Percentiles rank a stretch among this genome's conserved stretches.
Conservation (phyloP, 768 basidiomycete species). For the Erythrobasidium yunnanense region DNA sequence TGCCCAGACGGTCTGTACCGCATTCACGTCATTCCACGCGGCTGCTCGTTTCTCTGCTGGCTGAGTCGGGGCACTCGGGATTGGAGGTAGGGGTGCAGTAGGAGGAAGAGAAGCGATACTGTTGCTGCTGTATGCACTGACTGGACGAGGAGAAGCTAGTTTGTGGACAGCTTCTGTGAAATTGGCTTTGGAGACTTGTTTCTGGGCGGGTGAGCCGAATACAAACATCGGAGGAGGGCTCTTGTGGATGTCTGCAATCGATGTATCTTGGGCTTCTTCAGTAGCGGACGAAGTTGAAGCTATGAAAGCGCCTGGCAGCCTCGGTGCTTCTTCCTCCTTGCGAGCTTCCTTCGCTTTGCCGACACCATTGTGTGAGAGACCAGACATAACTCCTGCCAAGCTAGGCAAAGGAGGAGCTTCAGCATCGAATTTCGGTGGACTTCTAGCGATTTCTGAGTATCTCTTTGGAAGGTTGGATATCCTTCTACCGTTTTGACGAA, state of each 20-base stretch:
- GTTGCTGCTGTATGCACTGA: not conserved
- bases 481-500: not conserved
- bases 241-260: not conserved
- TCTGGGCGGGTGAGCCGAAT: not conserved
- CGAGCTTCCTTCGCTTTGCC: not conserved
- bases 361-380: not conserved
- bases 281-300: conserved; percentile 18
- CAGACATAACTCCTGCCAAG: not conserved
- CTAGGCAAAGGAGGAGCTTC: conserved; percentile 23
- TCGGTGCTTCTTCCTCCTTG: no score
- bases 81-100: not conserved
- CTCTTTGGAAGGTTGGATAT: conserved; percentile 16
- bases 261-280: not conserved
- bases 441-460: not conserved
- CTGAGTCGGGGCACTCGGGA: no score
- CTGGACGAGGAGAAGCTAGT: not conserved
- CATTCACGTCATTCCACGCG: not conserved
- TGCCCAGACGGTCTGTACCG: not conserved
- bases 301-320: no score
- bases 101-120: not conserved
- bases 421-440: conserved; percentile 17
- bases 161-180: not conserved
- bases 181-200: not conserved
- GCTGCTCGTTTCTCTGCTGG: no score
- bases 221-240: not conserved